Percentiles rank a stretch among this genome's conserved stretches.
Conservation (phyloP, 257 asterid genomes). For the Orobanche coerulescens region DNA sequence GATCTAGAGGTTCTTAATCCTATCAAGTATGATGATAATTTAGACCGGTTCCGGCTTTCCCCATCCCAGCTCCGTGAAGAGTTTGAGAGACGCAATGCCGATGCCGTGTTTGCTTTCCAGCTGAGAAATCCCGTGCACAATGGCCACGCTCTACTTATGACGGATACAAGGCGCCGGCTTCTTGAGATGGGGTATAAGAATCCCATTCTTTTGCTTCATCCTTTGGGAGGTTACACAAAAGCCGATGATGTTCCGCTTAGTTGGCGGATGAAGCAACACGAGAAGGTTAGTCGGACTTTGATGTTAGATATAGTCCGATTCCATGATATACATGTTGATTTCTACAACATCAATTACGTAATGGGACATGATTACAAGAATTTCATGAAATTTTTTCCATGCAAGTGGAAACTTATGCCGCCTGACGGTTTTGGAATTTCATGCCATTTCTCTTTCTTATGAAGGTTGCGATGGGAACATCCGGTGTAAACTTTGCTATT, state of each 20-base stretch:
- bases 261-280: constrained; percentile 97
- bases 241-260: constrained; percentile 90
- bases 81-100: constrained; percentile 67
- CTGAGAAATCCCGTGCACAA: constrained; percentile 94
- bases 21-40: constrained; percentile 57
- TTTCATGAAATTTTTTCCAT: too few species aligned
- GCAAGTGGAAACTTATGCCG: too few species aligned
- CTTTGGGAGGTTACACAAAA: constrained; percentile 88
- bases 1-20: constrained; percentile 77
- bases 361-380: too few species aligned
- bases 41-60: constrained; percentile 79
- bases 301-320: neutral
- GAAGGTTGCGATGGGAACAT: too few species aligned
- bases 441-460: too few species aligned
- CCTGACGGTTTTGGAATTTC: too few species aligned
- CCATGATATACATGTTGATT: too few species aligned
- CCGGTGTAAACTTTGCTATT: too few species aligned
- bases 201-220: constrained; percentile 78
- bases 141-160: constrained; percentile 88
- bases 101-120: constrained; percentile 94
- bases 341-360: neutral
- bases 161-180: constrained; percentile 82
- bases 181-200: constrained; percentile 88
- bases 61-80: constrained; percentile 73
- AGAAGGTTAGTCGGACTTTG: constrained; percentile 47